phyloP scores from a whole-genome alignment of 75 land plant species.

The Pinus taeda region DNA sequence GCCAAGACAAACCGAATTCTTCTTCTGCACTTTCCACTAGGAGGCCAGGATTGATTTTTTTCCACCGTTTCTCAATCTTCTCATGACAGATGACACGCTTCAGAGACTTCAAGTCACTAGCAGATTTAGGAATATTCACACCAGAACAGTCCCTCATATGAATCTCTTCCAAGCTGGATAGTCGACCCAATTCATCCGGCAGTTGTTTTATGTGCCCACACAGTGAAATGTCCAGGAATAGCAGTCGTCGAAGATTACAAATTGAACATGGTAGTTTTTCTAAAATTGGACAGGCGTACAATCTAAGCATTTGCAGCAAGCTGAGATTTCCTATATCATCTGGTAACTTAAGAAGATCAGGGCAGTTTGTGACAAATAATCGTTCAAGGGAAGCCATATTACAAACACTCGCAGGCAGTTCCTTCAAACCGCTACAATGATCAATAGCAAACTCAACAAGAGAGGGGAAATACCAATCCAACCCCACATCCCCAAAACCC shows the following conservation, averaged over 20 bases:
- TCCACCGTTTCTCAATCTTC: conserved; percentile 38
- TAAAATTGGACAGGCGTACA: conserved; percentile 43
- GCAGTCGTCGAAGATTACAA: conserved; percentile 21
- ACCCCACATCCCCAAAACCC: conserved; percentile 11
- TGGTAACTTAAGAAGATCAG: conserved; percentile 35
- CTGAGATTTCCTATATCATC: conserved; percentile 28
- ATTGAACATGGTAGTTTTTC: conserved; percentile 36
- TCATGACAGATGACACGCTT: conserved; percentile 53
- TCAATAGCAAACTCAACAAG: conserved; percentile 50
- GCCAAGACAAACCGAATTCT: background rate
- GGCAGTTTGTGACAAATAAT: conserved; percentile 52
- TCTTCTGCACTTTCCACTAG: background rate
- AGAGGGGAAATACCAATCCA: conserved; percentile 20
- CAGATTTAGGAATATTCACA: conserved; percentile 39
- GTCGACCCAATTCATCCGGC: conserved; percentile 38
- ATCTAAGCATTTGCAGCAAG: conserved; percentile 32
- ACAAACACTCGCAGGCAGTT: conserved; percentile 44
- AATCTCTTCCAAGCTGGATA: conserved; percentile 42
- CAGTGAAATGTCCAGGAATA: conserved; percentile 54
- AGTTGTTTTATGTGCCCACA: conserved; percentile 34
- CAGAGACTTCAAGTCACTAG: conserved; percentile 15
- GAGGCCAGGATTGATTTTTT: conserved; percentile 1
- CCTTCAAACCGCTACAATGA: conserved; percentile 36
- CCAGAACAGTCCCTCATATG: conserved; percentile 60
- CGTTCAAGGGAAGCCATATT: conserved; percentile 26